Evolutionary conservation across 352 stramenopile genomes (phyloP), one percentile per base, ranked within the genome.

Genomic region (Phytopythium vexans): DNA sequence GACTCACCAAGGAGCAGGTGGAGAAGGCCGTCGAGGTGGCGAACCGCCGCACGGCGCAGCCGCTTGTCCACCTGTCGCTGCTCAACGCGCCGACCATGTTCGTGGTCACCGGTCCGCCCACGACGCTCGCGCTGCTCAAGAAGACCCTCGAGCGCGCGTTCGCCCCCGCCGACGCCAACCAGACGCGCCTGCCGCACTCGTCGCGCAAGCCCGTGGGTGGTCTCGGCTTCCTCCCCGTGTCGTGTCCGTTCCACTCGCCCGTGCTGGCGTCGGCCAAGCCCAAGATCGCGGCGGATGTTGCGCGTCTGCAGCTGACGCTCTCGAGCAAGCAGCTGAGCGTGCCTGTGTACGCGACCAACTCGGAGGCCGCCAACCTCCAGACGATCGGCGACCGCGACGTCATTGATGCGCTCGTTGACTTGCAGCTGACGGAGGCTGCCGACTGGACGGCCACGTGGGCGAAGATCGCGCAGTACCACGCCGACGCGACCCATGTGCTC

Each of bases 171-270:
- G 76, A 82, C 27, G 74, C 82, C 8, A 74, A 78, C 40, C 84
- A 96, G 63, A 88, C 70, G 31, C 80, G 87, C 11, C 69, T 88
- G 21, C 83, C 85, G n/a, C 74, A 86, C 60, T 95, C 87, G 40
- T 68, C 88, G 55, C 76, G 87, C 54, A 93, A 94, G 66, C 82
- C 83, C 9, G 60, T 62, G 5, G 83, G 81, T 0, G 68, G 59
- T n/a, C 54, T 86, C 9, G 63, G 52, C 8, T 92, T 89, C 43
- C 27, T 96, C 27, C 42, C 52, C 4, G 60, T 94, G 1, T 89
- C 82, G 39, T 76, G 75, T 21, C 75, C 85, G 1, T 96, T 96
- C 72, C 87, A 96, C 60, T 90, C 77, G 52, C 52, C 54, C 7
- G 42, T 89, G 44, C 52, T 92, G 27, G 53, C 34, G 39, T 46